A percentile compares a stretch with the other conserved stretches of the same genome.
phyloP scores from a whole-genome alignment of 495 filamentous ascomycete genomes.

The Saxophila tyrrhenica region DNA sequence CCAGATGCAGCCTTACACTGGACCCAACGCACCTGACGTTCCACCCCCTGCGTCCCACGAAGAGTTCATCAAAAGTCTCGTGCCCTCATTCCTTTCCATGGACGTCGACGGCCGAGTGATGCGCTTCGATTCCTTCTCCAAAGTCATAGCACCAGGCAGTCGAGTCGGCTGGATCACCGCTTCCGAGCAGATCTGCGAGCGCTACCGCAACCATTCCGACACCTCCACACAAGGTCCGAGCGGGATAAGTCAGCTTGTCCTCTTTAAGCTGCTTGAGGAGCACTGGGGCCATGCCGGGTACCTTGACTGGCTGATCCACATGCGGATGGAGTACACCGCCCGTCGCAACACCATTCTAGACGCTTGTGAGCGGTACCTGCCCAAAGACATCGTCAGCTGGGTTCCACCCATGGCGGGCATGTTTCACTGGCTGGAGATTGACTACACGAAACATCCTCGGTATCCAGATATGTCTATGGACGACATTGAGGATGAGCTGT shows the following conservation, averaged over 20 bases:
- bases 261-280: conserved; percentile 87
- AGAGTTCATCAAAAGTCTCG: conserved; percentile 49
- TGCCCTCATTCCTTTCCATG: conserved; percentile 50
- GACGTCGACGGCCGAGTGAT: conserved; percentile 57
- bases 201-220: conserved; percentile 67
- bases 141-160: conserved; percentile 51
- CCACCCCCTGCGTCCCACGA: conserved; percentile 45
- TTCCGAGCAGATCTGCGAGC: conserved; percentile 70
- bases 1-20: conserved; percentile 80
- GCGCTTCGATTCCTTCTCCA: conserved; percentile 60
- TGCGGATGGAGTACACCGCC: conserved; percentile 72
- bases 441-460: conserved; percentile 61
- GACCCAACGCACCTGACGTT: conserved; percentile 36
- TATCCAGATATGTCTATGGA: conserved; percentile 38
- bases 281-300: conserved; percentile 91
- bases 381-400: conserved; percentile 72
- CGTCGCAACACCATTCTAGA: conserved; percentile 65
- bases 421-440: conserved; percentile 87
- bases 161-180: conserved; percentile 59
- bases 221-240: conserved; percentile 69
- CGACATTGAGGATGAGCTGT: conserved; percentile 77
- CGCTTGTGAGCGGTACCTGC: conserved; percentile 73
- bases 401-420: conserved; percentile 78
- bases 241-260: conserved; percentile 67
- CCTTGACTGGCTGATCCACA: conserved; percentile 74